Conservation (phyloP, 2,329 filamentous ascomycete genomes). For the Elsinoe fawcettii region DNA sequence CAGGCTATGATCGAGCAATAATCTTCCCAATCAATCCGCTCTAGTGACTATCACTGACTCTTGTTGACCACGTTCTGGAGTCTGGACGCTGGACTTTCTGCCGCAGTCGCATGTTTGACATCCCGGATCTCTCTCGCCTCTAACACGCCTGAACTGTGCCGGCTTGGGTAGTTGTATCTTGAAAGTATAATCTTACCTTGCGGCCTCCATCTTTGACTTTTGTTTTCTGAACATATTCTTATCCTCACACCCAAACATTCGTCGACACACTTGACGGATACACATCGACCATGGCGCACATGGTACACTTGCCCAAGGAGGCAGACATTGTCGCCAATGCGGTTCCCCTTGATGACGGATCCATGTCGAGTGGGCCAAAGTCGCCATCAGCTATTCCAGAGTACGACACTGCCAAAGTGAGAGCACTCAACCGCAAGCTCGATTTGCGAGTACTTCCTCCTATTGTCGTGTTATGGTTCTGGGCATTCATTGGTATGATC, state of each 20-base stretch:
- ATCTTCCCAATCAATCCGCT: constrained; percentile 13
- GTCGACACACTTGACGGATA: not conserved
- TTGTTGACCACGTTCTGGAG: constrained; percentile 10
- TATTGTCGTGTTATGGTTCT: constrained; percentile 15
- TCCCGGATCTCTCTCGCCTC: not conserved
- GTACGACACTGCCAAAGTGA: not conserved
- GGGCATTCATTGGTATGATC: constrained; percentile 13
- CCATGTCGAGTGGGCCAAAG: constrained; percentile 7
- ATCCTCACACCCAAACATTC: not conserved
- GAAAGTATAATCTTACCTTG: constrained; percentile 10
- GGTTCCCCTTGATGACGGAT: not conserved
- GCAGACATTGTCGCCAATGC: constrained; percentile 9
- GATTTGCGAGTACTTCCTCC: constrained; percentile 14
- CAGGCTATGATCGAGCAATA: constrained; percentile 12
- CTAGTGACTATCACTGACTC: constrained; percentile 14
- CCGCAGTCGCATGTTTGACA: not conserved
- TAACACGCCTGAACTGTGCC: not conserved
- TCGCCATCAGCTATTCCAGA: not conserved
- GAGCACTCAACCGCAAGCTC: constrained; percentile 14
- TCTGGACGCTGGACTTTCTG: not conserved
- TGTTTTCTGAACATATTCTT: not conserved
- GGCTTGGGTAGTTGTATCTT: constrained; percentile 3
- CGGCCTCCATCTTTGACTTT: not conserved
- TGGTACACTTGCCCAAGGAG: not conserved
- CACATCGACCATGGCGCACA: not conserved